phyloP scores from a whole-genome alignment of 805 yeast species.

The Cyberlindnera mrakii region DNA sequence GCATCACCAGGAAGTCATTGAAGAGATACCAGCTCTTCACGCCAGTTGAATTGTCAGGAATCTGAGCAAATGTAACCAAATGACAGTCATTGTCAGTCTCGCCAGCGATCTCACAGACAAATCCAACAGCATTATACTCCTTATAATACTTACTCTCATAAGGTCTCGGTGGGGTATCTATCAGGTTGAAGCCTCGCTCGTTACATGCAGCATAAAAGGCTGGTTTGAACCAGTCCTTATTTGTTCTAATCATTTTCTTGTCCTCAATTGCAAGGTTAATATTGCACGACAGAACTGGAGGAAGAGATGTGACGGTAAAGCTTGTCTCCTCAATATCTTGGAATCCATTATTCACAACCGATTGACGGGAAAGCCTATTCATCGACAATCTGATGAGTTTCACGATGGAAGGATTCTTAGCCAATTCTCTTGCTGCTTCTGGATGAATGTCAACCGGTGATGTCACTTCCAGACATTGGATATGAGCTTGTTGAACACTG shows the following conservation, averaged over 20 bases:
- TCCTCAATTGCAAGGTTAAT: slow-evolving; percentile 50
- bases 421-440: slow-evolving; percentile 26
- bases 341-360: not conserved
- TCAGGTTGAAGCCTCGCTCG: slow-evolving; percentile 28
- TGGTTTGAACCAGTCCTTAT: slow-evolving; percentile 54
- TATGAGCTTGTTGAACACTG: not conserved
- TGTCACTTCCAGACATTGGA: slow-evolving; percentile 13
- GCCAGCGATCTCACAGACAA: slow-evolving; percentile 54
- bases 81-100: slow-evolving; percentile 46
- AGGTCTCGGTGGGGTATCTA: slow-evolving; percentile 24
- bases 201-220: slow-evolving; percentile 43
- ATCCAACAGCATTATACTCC: slow-evolving; percentile 61
- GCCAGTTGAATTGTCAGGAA: slow-evolving; percentile 29
- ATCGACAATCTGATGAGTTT: slow-evolving; percentile 58
- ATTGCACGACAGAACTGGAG: slow-evolving; percentile 62
- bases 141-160: slow-evolving; percentile 22
- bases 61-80: slow-evolving; percentile 51
- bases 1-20: slow-evolving; percentile 84
- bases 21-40: slow-evolving; percentile 66
- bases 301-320: slow-evolving; percentile 46
- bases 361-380: slow-evolving; percentile 32
- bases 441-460: slow-evolving; percentile 10
- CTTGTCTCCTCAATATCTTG: slow-evolving; percentile 48
- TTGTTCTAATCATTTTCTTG: slow-evolving; percentile 42
- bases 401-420: slow-evolving; percentile 34